phyloP scores from a whole-genome alignment of 768 basidiomycete species.

The Amanita rimosa region DNA sequence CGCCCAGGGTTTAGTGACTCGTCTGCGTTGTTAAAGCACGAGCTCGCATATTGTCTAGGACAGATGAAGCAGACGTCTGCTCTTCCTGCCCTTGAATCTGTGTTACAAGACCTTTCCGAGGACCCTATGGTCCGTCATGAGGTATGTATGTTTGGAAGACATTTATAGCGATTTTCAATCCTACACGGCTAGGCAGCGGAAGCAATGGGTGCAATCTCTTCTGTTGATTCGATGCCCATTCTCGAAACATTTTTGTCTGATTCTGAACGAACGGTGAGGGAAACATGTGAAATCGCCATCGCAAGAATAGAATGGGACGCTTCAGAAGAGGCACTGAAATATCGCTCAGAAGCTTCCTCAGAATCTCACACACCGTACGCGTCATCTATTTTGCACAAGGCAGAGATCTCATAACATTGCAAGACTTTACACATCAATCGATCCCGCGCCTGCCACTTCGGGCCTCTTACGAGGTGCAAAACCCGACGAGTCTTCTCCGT shows the following conservation, averaged over 20 bases:
- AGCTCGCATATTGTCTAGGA: slow-evolving; percentile 93
- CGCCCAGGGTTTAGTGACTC: slow-evolving; percentile 68
- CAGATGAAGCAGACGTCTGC: slow-evolving; percentile 74
- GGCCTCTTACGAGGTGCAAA: slow-evolving; percentile 43
- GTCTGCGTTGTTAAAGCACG: slow-evolving; percentile 90
- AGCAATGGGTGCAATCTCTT: slow-evolving; percentile 91
- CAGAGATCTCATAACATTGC: slow-evolving; percentile 1
- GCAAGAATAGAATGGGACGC: slow-evolving; percentile 92
- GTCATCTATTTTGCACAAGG: background rate
- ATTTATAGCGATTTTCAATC: slow-evolving; percentile 3
- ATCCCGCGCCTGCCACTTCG: slow-evolving; percentile 80
- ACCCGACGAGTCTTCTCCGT: slow-evolving; percentile 35
- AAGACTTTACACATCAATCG: slow-evolving; percentile 74
- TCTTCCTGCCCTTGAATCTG: slow-evolving; percentile 66
- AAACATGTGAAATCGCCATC: slow-evolving; percentile 96
- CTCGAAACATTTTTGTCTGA: slow-evolving; percentile 66
- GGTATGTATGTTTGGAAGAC: slow-evolving; percentile 30
- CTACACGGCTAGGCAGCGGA: slow-evolving; percentile 71
- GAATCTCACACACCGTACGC: slow-evolving; percentile 27
- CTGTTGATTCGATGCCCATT: slow-evolving; percentile 49
- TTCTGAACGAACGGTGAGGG: slow-evolving; percentile 64
- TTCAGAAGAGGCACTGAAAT: slow-evolving; percentile 56
- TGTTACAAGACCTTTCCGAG: slow-evolving; percentile 58
- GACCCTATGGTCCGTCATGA: slow-evolving; percentile 99
- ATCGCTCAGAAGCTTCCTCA: slow-evolving; percentile 19